Percentiles rank a stretch among this genome's conserved stretches.
phyloP scores from a whole-genome alignment of 768 basidiomycete species.

The Kwoniella pini region DNA sequence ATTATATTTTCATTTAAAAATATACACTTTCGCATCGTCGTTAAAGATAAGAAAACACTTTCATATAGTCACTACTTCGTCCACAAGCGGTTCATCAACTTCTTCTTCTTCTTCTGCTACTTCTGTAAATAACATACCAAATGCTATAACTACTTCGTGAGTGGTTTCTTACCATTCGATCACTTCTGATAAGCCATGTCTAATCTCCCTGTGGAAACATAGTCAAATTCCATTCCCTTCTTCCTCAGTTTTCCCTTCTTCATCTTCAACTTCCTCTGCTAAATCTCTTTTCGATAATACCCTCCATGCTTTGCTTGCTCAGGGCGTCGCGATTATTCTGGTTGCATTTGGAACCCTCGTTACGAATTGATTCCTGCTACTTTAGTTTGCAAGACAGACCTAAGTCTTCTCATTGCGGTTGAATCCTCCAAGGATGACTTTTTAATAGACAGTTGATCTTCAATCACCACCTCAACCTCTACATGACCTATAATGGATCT shows the following conservation, averaged over 20 bases:
- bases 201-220: not conserved
- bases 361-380: too few species aligned
- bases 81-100: not conserved
- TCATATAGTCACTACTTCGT: constrained; percentile 3
- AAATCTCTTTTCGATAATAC: not conserved
- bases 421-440: too few species aligned
- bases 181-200: not conserved
- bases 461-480: too few species aligned
- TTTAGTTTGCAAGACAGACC: too few species aligned
- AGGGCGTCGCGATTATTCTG: not conserved
- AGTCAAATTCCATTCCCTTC: constrained; percentile 3
- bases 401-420: too few species aligned
- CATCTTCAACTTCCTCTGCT: not conserved
- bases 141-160: constrained; percentile 9
- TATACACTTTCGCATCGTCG: too few species aligned
- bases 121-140: constrained; percentile 8
- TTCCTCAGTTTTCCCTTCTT: not conserved
- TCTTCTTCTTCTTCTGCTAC: not conserved
- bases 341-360: not conserved
- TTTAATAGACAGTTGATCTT: too few species aligned
- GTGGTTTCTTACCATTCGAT: not conserved
- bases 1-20: too few species aligned
- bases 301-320: not conserved
- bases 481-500: too few species aligned
- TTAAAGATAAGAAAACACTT: too few species aligned